Base-by-base conservation (phyloP, 2,329 filamentous ascomycete genomes). In the Claviceps sp. region DNA sequence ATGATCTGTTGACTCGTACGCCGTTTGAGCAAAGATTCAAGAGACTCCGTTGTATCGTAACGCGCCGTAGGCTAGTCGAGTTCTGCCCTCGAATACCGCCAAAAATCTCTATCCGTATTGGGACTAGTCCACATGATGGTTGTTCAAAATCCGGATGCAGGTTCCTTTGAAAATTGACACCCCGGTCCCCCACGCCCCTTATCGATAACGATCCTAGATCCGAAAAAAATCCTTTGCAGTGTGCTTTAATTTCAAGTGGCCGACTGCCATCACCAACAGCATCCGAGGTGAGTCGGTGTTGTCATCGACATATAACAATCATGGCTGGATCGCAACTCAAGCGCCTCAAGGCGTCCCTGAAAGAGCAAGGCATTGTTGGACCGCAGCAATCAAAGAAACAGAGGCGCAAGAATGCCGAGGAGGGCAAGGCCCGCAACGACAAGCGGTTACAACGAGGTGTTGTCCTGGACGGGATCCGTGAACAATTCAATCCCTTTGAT, bases 321-420 rank as follows among this genome's bases (percentile, higher is more conserved):
- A 98, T 98, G 93, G 84, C 91, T 60, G 88, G 90, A 56, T 98
- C 94, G 13, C 94, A 98, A 73, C 78, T 98, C 54, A 98, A 97
- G 72, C 86, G 90, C 69, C 79, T 98, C 45, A 98, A 97, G 72
- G 79, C 87, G 59, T 95, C 90, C 10, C 77, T 98, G 47, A 80
- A 83, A 56, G 89, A 96, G 53, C 87, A 91, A 64, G 93, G 93
- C 51, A 84, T 98, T 50, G 83, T 90, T 43, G 89, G 90, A 1
- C 89, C 89, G 5, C 90, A 95, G 61, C 84, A 95, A 63, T 96
- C 90, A 8, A 97, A 97, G 64, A 97, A 96, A 70, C 87, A 95
- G 66, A 89, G 87, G 67, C 87, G 87, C 62, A 82, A 85, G 64
- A 77, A 79, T 62, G 80, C 76, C 51, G 82, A 83, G 66, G 81